Percentiles rank a stretch among this genome's conserved stretches.
Conservation (phyloP, 441 rosid species). For the Corymbia citriodora region DNA sequence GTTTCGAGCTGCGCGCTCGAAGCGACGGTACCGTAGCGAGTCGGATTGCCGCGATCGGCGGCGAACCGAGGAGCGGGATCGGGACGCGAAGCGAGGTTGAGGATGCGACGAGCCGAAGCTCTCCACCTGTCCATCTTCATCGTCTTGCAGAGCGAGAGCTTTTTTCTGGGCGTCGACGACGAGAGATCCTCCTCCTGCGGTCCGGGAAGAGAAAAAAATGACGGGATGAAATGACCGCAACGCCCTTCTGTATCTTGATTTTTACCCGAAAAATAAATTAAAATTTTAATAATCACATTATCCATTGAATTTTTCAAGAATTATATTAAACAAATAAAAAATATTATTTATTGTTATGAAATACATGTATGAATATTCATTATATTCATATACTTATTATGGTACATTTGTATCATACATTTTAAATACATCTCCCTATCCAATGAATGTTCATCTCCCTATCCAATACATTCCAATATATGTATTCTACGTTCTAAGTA, state of each 20-base stretch:
- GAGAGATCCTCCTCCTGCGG: neutral
- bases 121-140: constrained; percentile 11
- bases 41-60: neutral
- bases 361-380: too few species aligned
- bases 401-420: too few species aligned
- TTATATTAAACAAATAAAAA: too few species aligned
- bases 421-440: too few species aligned
- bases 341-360: too few species aligned
- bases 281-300: too few species aligned
- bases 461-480: too few species aligned
- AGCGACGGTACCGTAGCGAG: neutral
- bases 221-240: neutral
- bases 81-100: neutral
- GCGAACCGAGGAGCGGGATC: neutral
- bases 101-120: neutral
- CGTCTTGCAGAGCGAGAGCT: neutral
- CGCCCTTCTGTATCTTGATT: neutral
- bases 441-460: too few species aligned
- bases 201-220: neutral
- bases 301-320: too few species aligned
- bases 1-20: neutral
- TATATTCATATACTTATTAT: too few species aligned
- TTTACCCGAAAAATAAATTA: neutral
- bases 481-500: too few species aligned
- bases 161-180: neutral